These are phyloP conservation scores for Neurospora africana DNA, from an alignment of 495 filamentous ascomycete genomes.

Conservation along the genomic window DNA sequence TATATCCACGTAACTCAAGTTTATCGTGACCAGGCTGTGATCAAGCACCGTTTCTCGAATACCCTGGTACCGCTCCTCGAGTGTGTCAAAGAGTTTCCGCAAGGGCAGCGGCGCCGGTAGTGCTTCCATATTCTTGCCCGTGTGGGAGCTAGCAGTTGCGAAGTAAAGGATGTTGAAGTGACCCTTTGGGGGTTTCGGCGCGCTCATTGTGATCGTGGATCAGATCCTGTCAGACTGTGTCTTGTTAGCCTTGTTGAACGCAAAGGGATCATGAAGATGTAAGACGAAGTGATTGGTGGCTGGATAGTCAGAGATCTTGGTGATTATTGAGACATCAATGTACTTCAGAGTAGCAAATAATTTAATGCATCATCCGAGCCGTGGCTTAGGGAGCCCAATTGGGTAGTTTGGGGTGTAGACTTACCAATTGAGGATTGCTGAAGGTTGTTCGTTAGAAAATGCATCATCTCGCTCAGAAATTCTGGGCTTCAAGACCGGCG, in stretches of 20 bases:
- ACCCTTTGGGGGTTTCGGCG: conserved; percentile 35
- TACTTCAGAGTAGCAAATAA: conserved; percentile 63
- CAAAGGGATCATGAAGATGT: background rate
- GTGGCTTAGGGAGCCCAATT: conserved; percentile 3
- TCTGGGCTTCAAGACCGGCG: background rate
- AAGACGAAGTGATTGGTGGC: conserved; percentile 4
- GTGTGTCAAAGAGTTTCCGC: conserved; percentile 49
- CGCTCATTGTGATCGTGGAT: conserved; percentile 15
- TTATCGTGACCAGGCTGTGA: conserved; percentile 76
- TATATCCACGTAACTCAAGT: conserved; percentile 80
- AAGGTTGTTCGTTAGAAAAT: background rate
- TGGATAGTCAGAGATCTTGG: conserved; percentile 51
- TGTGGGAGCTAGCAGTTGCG: conserved; percentile 65
- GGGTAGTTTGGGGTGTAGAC: background rate
- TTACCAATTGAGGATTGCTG: conserved; percentile 6
- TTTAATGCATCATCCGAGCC: conserved; percentile 35
- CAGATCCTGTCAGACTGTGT: background rate
- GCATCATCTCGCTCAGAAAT: background rate
- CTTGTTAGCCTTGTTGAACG: background rate
- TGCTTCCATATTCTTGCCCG: conserved; percentile 56
- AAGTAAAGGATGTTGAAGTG: conserved; percentile 84
- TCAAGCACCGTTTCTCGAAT: conserved; percentile 61
- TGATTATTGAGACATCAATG: conserved; percentile 40
- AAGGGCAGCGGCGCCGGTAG: conserved; percentile 65
- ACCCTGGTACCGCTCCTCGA: conserved; percentile 77